phyloP scores from a whole-genome alignment of 306 rosid species.

The Begonia masoniana region DNA sequence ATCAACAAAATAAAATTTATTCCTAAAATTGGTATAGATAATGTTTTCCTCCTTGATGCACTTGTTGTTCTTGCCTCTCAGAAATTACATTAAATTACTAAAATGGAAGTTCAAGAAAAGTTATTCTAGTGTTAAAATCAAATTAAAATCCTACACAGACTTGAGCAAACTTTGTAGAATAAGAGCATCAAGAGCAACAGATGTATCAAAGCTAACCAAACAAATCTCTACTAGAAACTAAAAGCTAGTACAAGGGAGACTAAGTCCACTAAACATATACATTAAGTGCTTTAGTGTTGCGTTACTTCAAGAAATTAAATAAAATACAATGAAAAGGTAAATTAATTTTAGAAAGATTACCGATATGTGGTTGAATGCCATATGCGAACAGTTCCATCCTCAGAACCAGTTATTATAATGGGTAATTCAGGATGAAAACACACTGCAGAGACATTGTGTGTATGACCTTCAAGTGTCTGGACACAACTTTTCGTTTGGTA shows the following conservation, averaged over 20 bases:
- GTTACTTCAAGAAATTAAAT: background rate
- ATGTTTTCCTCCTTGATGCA: no score
- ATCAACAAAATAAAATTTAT: no score
- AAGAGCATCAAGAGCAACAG: no score
- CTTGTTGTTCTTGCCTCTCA: no score
- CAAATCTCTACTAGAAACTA: no score
- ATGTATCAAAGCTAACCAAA: background rate
- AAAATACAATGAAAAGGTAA: background rate
- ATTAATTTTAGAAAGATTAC: slow-evolving; percentile 21
- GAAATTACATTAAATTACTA: no score
- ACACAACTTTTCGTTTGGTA: slow-evolving; percentile 99
- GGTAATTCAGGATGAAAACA: slow-evolving; percentile 99
- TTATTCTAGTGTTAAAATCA: no score
- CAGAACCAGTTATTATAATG: slow-evolving; percentile 95
- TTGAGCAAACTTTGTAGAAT: no score
- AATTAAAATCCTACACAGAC: no score
- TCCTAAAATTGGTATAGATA: no score
- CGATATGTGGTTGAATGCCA: slow-evolving; percentile 98
- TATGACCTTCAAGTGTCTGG: slow-evolving; percentile 97
- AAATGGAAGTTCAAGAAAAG: no score
- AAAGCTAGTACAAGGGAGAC: background rate
- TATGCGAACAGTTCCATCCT: slow-evolving; percentile 98
- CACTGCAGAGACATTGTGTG: slow-evolving; percentile 98
- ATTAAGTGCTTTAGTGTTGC: no score
- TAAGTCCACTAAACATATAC: background rate